These are phyloP conservation scores for Solanum etuberosum DNA, from an alignment of 257 asterid genomes.

Conservation along the genomic window DNA sequence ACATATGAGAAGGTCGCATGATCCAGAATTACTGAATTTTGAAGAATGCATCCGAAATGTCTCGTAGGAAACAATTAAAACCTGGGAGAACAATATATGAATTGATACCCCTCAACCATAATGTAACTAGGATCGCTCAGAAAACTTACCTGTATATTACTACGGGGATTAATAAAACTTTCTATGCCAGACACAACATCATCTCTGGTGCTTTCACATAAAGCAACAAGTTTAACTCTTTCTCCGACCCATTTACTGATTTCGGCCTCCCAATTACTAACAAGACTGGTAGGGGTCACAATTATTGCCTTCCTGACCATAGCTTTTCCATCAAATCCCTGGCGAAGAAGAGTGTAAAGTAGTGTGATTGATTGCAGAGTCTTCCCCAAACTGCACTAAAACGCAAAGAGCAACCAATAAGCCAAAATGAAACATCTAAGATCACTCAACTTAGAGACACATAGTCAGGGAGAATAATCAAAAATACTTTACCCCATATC, in stretches of 20 bases:
- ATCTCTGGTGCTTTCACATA: conserved; percentile 87
- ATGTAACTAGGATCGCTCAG: background rate
- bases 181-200: conserved; percentile 79
- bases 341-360: conserved; percentile 80
- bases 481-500: conserved; percentile 82
- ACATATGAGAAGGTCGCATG: conserved; percentile 95
- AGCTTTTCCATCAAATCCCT: conserved; percentile 87
- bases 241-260: conserved; percentile 93
- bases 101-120: background rate
- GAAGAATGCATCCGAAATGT: conserved; percentile 91
- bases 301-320: conserved; percentile 83
- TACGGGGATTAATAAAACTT: conserved; percentile 39
- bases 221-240: conserved; percentile 87
- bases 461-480: background rate
- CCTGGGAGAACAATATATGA: conserved; percentile 31
- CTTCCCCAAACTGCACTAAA: conserved; percentile 71
- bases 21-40: conserved; percentile 61
- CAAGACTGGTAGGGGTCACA: conserved; percentile 96
- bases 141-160: conserved; percentile 53
- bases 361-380: conserved; percentile 93
- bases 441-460: background rate
- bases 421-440: background rate
- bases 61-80: conserved; percentile 88
- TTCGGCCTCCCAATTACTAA: conserved; percentile 98
- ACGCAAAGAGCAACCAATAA: conserved; percentile 5